Percentiles rank a stretch among this genome's conserved stretches.
Conservation (phyloP, 176 grass and related monocot genomes). For the Avena sativa region DNA sequence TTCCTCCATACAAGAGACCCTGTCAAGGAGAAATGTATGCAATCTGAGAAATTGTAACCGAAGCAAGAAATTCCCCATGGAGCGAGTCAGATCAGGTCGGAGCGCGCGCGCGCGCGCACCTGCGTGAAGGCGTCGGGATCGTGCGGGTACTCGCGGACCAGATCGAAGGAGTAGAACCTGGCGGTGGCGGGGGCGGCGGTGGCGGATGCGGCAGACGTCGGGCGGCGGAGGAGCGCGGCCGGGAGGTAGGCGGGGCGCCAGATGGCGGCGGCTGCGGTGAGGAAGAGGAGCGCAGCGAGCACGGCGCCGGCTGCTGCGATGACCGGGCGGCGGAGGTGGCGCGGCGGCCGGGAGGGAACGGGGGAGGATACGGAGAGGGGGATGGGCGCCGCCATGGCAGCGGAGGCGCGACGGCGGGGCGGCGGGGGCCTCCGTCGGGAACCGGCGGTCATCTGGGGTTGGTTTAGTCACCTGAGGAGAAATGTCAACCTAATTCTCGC, state of each 20-base stretch:
- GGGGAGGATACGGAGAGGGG: constrained; percentile 6
- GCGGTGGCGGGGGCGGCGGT: background rate
- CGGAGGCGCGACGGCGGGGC: constrained; percentile 16
- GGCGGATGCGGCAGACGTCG: background rate
- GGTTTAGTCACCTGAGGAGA: background rate
- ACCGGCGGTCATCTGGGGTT: constrained; percentile 34
- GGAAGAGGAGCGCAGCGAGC: constrained; percentile 24
- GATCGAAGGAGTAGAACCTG: constrained; percentile 79
- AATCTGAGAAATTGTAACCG: background rate
- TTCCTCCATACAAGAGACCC: constrained; percentile 85
- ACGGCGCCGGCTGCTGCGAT: background rate
- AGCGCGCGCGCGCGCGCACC: constrained; percentile 22
- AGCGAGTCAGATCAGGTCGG: background rate
- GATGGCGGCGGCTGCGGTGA: constrained; percentile 26
- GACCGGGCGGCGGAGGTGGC: constrained; percentile 11
- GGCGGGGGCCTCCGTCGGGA: constrained; percentile 38
- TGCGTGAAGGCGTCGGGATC: constrained; percentile 87
- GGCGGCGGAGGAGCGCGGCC: constrained; percentile 30
- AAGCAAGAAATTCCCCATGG: background rate
- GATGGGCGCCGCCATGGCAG: constrained; percentile 20
- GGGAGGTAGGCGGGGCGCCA: constrained; percentile 13
- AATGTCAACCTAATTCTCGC: constrained; percentile 7
- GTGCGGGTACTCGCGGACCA: constrained; percentile 81
- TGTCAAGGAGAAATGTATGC: background rate
- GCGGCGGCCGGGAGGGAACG: background rate